Percentiles rank a stretch among this genome's conserved stretches.
These are phyloP conservation scores for Candida xiaguanensis DNA, from an alignment of 805 yeast genomes.

Conservation along the genomic window DNA sequence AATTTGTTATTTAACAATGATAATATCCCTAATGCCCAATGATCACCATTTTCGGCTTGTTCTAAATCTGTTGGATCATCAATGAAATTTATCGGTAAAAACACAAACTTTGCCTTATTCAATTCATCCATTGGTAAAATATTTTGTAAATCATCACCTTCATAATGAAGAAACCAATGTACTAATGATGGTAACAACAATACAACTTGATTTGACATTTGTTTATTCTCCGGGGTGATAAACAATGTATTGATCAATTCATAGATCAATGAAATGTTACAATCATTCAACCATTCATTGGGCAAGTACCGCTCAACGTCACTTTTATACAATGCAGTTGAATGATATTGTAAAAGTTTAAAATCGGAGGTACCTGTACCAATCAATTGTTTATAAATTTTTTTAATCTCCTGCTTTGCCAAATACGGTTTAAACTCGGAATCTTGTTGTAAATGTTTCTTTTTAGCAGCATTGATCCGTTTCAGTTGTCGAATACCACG, in stretches of 20 bases:
- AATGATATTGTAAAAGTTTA: conserved; percentile 47
- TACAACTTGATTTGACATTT: conserved; percentile 22
- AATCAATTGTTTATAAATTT: conserved; percentile 11
- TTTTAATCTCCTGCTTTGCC: conserved; percentile 16
- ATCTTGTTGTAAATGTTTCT: conserved; percentile 12
- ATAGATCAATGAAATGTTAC: conserved; percentile 59
- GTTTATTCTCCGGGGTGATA: conserved; percentile 11
- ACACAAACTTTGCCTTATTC: conserved; percentile 42
- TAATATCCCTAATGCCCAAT: conserved; percentile 68
- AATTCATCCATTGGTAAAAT: conserved; percentile 31
- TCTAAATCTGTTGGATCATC: conserved; percentile 47
- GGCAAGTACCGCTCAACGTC: conserved; percentile 57
- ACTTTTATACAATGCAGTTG: conserved; percentile 53
- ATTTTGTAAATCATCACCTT: conserved; percentile 14
- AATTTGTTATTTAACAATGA: conserved; percentile 45
- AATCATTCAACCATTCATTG: conserved; percentile 74
- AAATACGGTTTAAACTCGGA: conserved; percentile 13
- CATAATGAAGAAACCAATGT: conserved; percentile 53
- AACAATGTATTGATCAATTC: conserved; percentile 39
- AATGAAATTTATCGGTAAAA: conserved; percentile 66
- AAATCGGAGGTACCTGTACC: conserved; percentile 8
- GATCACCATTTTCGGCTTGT: conserved; percentile 63
- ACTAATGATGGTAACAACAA: conserved; percentile 58
- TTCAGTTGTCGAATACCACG: conserved; percentile 20
- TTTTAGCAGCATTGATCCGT: conserved; percentile 19